Base-by-base conservation (phyloP, 176 grass and related monocot genomes). In the Elaeis guineensis region DNA sequence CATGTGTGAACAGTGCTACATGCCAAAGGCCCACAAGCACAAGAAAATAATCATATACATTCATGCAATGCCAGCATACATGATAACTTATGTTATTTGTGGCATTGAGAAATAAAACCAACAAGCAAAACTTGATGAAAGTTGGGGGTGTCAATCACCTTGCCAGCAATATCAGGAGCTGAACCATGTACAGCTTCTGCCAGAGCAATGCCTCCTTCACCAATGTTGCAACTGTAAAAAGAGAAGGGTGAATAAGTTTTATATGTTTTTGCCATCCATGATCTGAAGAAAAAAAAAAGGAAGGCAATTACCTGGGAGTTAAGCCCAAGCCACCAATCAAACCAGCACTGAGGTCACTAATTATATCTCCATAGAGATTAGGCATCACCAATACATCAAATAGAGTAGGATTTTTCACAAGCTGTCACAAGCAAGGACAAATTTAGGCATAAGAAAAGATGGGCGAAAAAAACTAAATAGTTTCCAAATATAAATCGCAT, bases 351-450 rank as follows among this genome's bases (percentile, higher is more conserved):
- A 97, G 93, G 67, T 91, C 93, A 5, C 93, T 97, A 63, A 97
- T 97, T 72, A 97, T 97, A 53, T 97, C 93, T 67, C 93, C 93
- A 57, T 97, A 97, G 20, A 97, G 75, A 77, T 97, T 97, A 62
- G 93, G 93, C 93, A 97, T 97, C 61, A 97, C 93, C 30, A 97
- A 60, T 6, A 91, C 93, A 85, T 97, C 93, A 73, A 97, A 97
- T 4, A 88, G 72, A 54, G 58, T 51, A 57, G 87, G 93, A 53
- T 97, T 97, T 69, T 97, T 97, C 62, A 97, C 93, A 19, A 91
- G 85, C 87, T 91, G 81, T 69, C 79, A 77, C 35, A 12, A 12
- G 17, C 65, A 19, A 60, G 8, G 82, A 65, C 57, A 68, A 48
- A 72, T 35, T 72, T 20, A 79, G 50, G 62, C 3, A 4, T 19